Conservation (phyloP, 495 filamentous ascomycete species). For the Monascus purpureus region DNA sequence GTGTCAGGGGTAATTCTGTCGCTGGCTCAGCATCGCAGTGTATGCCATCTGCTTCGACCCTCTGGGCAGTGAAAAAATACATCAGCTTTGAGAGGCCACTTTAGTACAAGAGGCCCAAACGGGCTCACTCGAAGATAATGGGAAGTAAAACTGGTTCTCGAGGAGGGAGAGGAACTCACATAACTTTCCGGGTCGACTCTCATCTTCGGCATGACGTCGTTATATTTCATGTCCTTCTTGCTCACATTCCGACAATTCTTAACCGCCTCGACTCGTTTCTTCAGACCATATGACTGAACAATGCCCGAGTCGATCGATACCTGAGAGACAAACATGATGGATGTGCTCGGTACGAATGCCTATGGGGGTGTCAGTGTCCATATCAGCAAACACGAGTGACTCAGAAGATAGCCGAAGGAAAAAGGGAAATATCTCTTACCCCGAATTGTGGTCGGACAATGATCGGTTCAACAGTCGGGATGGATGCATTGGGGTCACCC, state of each 20-base stretch:
- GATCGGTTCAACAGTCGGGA: slow-evolving; percentile 80
- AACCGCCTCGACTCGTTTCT: slow-evolving; percentile 71
- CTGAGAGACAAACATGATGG: slow-evolving; percentile 74
- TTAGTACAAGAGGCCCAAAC: neutral
- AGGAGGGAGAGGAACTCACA: slow-evolving; percentile 20
- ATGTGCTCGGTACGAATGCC: slow-evolving; percentile 52
- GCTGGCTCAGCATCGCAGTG: slow-evolving; percentile 66
- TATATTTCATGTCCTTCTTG: slow-evolving; percentile 92
- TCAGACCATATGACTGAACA: slow-evolving; percentile 57
- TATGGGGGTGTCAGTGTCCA: slow-evolving; percentile 7
- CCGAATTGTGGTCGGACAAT: slow-evolving; percentile 83
- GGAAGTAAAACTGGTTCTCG: neutral
- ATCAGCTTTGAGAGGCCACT: neutral
- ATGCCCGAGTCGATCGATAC: slow-evolving; percentile 49
- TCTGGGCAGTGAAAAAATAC: slow-evolving; percentile 9
- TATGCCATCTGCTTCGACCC: slow-evolving; percentile 75
- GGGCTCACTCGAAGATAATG: neutral
- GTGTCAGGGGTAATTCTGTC: slow-evolving; percentile 59
- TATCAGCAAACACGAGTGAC: too few species aligned
- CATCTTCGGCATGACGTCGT: slow-evolving; percentile 81
- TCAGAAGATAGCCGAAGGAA: too few species aligned
- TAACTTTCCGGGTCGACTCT: slow-evolving; percentile 89
- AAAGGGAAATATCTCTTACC: slow-evolving; percentile 25
- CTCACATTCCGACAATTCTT: slow-evolving; percentile 64
- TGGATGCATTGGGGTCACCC: slow-evolving; percentile 90